These are phyloP conservation scores for Pseudogymnoascus sp. DNA, from an alignment of 2,329 filamentous ascomycete genomes.

Conservation along the genomic window DNA sequence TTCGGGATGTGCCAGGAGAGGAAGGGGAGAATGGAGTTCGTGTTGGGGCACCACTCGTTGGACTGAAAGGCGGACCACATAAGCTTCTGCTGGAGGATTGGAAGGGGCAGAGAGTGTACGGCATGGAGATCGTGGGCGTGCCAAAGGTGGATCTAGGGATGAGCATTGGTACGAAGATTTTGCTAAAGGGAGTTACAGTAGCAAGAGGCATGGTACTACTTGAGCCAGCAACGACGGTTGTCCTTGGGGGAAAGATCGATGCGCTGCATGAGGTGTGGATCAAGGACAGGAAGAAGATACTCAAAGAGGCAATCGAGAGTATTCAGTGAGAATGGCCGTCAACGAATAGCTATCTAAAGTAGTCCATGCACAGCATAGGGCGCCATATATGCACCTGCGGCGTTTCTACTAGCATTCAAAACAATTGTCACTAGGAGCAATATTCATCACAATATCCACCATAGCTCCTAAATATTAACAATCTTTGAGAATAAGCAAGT, in stretches of 20 bases:
- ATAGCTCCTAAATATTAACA: not conserved
- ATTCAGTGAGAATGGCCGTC: not conserved
- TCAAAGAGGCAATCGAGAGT: slow-evolving; percentile 51
- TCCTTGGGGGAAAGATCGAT: slow-evolving; percentile 86
- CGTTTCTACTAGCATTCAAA: not conserved
- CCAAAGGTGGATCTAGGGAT: slow-evolving; percentile 56
- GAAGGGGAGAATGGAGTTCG: slow-evolving; percentile 23
- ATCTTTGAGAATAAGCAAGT: not conserved
- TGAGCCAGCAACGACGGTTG: slow-evolving; percentile 54
- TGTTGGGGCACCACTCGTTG: slow-evolving; percentile 1
- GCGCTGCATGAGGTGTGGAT: slow-evolving; percentile 70
- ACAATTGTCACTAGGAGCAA: not conserved
- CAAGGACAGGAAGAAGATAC: slow-evolving; percentile 56
- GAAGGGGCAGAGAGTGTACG: slow-evolving; percentile 58
- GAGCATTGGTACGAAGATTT: slow-evolving; percentile 72
- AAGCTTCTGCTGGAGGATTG: slow-evolving; percentile 77
- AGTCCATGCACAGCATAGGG: not conserved
- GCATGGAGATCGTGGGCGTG: slow-evolving; percentile 60
- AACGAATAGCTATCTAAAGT: not conserved
- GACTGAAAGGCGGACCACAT: slow-evolving; percentile 47
- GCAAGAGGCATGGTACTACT: slow-evolving; percentile 73
- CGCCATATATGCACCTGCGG: not conserved
- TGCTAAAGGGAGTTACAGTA: slow-evolving; percentile 60
- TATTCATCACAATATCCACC: not conserved
- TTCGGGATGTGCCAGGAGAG: slow-evolving; percentile 56